A percentile compares a stretch with the other conserved stretches of the same genome.
Evolutionary conservation across 306 rosid genomes (phyloP).

Genomic region (Cicer bijugum): DNA sequence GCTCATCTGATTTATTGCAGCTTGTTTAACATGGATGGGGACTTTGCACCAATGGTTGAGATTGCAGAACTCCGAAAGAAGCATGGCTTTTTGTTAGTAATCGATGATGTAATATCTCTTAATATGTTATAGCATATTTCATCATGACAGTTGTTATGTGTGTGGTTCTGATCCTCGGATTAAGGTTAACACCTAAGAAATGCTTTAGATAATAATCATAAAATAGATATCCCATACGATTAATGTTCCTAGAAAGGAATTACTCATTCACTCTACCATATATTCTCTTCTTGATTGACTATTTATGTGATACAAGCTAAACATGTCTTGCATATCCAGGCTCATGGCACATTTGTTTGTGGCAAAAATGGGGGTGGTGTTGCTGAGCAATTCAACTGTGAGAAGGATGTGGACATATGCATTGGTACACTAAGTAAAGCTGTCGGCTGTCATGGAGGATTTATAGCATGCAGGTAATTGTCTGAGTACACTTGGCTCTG

Average conservation of each 20-base stretch:
- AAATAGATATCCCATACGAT: not conserved
- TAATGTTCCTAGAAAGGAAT: constrained; percentile 4
- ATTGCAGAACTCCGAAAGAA: constrained; percentile 77
- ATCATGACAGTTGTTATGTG: constrained; percentile 20
- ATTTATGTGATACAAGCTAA: constrained; percentile 27
- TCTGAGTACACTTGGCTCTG: too few relatives aligned
- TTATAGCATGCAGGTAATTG: too few relatives aligned
- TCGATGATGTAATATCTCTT: constrained; percentile 81
- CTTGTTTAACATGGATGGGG: constrained; percentile 99
- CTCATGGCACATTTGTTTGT: constrained; percentile 94
- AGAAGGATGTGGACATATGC: constrained; percentile 82
- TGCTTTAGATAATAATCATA: not conserved
- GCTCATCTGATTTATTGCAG: constrained; percentile 54
- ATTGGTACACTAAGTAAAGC: constrained; percentile 94
- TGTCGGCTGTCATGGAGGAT: too few relatives aligned
- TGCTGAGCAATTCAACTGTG: constrained; percentile 86
- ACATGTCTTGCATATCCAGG: constrained; percentile 53
- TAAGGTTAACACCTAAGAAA: not conserved
- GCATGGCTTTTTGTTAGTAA: constrained; percentile 77
- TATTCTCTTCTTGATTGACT: not conserved
- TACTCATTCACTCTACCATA: constrained; percentile 1
- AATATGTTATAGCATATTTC: constrained; percentile 40
- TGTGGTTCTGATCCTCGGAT: constrained; percentile 24
- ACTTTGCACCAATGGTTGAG: constrained; percentile 82
- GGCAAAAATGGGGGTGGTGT: constrained; percentile 95